Base-by-base conservation (phyloP, 176 grass and related monocot species). In the Ampelocalamus luodianensis region DNA sequence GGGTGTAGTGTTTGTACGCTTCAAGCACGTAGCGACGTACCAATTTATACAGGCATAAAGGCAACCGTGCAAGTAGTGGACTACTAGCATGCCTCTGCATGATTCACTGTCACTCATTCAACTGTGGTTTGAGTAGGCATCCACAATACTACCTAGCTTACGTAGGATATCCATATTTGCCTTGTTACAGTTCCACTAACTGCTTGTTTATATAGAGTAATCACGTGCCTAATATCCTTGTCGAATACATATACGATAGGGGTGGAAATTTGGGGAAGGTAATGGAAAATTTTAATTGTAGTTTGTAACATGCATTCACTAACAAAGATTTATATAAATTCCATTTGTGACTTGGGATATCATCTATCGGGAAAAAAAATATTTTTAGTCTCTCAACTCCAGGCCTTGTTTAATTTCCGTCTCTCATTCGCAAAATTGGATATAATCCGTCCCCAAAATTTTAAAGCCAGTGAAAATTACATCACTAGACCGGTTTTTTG, bases 1-100 rank as follows among this genome's bases (percentile, higher is more conserved):
- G 18, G 40, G 81, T 23, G 40, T 2, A 48, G 40, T 82, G 71
- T 60, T 77, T 71, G 44, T 71, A 16, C 71, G 13, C 71, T 82
- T 7, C 44, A 82, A 65, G 42, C 26, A 74, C 60, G 10, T 10
- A 50, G 7, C 77, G 1, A 15, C 26, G 10, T 73, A 36, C 53
- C 78, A 46, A 90, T 86, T 86, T 90, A 90, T 90, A 90, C 55
- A 71, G 32, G 49, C 72, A 71, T 39, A 85, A 86, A 90, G 83
- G 72, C 65, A 70, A 8, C 1, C 5, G 1, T 14, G 62, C n/a
- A 20, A 51, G 78, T 82, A 82, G 88, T 90, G 83, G 83, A 10
- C 78, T 65, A 42, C 55, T 24, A 46, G 88, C 83, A 86, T 61
- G 71, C 62, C 62, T 81, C 40, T 78, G 58, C 72, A 76, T 45